These are phyloP conservation scores for Rhynchosporium secalis DNA, from an alignment of 2,329 filamentous ascomycete genomes.

Conservation along the genomic window DNA sequence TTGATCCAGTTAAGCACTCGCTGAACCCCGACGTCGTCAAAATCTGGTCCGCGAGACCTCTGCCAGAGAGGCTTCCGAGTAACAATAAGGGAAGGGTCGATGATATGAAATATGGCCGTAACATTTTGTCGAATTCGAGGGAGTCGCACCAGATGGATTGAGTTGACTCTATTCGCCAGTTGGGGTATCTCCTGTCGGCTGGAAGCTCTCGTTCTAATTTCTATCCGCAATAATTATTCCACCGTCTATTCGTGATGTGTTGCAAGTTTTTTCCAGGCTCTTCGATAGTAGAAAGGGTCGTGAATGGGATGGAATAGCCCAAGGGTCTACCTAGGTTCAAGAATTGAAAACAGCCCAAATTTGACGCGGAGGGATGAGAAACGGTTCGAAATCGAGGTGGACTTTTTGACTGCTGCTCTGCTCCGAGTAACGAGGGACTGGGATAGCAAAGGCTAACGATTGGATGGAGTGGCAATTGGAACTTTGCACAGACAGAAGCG, in stretches of 20 bases:
- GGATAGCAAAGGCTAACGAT: constrained; percentile 9
- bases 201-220: constrained; percentile 6
- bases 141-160: not conserved
- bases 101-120: constrained; percentile 34
- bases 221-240: not conserved
- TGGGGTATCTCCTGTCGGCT: not conserved
- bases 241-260: constrained; percentile 12
- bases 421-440: constrained; percentile 5
- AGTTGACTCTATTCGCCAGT: constrained; percentile 11
- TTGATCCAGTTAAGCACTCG: constrained; percentile 61
- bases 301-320: constrained; percentile 44
- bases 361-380: constrained; percentile 2
- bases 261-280: not conserved
- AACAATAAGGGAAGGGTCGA: constrained; percentile 36
- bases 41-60: constrained; percentile 65
- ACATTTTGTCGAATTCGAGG: constrained; percentile 34
- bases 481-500: constrained; percentile 21
- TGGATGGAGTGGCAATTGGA: constrained; percentile 10
- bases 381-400: not conserved
- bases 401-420: constrained; percentile 1
- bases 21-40: constrained; percentile 80
- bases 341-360: constrained; percentile 39
- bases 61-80: constrained; percentile 35
- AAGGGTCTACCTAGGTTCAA: constrained; percentile 62
- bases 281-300: constrained; percentile 16